phyloP scores from a whole-genome alignment of 805 yeast genomes.

The Candida xyloterini region DNA sequence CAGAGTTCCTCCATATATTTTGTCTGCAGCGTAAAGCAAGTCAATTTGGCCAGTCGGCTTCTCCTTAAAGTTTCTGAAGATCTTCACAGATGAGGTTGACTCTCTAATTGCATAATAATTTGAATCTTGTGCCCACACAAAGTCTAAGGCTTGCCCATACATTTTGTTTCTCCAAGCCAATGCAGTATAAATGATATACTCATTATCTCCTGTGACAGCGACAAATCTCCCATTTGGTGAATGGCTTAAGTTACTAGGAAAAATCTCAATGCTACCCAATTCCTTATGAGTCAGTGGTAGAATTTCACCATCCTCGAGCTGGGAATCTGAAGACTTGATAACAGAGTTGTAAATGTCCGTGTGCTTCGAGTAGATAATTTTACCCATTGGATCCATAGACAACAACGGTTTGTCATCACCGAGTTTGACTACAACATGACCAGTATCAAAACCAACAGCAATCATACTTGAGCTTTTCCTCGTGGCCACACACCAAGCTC shows the following conservation, averaged over 20 bases:
- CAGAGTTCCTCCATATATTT: constrained; percentile 84
- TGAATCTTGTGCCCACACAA: constrained; percentile 93
- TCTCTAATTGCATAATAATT: constrained; percentile 83
- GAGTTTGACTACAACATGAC: constrained; percentile 79
- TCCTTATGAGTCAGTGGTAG: constrained; percentile 81
- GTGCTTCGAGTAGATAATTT: constrained; percentile 86
- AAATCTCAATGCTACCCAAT: constrained; percentile 89
- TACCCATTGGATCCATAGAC: constrained; percentile 92
- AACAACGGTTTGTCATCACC: constrained; percentile 94
- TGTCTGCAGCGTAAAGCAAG: constrained; percentile 69
- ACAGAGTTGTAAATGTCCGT: constrained; percentile 84
- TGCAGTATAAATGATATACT: constrained; percentile 92
- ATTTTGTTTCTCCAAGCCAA: constrained; percentile 97
- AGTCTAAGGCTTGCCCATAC: constrained; percentile 85
- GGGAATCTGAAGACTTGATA: constrained; percentile 62
- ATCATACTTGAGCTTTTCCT: constrained; percentile 72
- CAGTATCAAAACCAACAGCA: constrained; percentile 94
- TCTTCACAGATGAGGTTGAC: constrained; percentile 57
- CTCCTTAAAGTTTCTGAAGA: constrained; percentile 84
- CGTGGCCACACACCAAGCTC: constrained; percentile 92
- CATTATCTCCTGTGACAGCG: constrained; percentile 97
- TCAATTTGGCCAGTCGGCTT: constrained; percentile 60
- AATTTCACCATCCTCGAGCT: constrained; percentile 75
- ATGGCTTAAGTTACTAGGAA: constrained; percentile 82
- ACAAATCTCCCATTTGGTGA: constrained; percentile 98